A percentile compares a stretch with the other conserved stretches of the same genome.
Evolutionary conservation across 2,329 filamentous ascomycete genomes (phyloP).

Genomic region (Aspergillus sp.): DNA sequence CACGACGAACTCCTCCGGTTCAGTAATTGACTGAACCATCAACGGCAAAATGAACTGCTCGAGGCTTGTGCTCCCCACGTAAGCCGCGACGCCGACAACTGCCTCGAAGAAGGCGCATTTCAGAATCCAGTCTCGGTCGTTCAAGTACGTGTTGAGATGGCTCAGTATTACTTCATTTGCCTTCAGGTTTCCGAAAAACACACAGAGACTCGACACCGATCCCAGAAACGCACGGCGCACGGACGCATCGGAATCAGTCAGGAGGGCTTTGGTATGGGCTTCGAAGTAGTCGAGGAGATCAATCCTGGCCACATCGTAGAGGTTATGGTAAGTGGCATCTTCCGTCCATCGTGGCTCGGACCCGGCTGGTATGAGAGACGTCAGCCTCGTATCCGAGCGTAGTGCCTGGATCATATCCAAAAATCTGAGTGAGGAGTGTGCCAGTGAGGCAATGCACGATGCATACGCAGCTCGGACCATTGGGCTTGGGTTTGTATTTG

Average conservation of each 20-base stretch:
- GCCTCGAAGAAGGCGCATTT: conserved; percentile 96
- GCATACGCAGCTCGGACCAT: conserved; percentile 86
- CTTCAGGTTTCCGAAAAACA: conserved; percentile 87
- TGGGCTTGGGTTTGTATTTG: conserved; percentile 50
- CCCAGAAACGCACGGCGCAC: conserved; percentile 85
- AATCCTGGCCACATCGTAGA: conserved; percentile 78
- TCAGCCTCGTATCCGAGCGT: conserved; percentile 70
- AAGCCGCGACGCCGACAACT: conserved; percentile 83
- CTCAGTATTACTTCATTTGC: conserved; percentile 94
- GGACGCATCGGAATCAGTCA: conserved; percentile 76
- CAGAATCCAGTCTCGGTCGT: conserved; percentile 90
- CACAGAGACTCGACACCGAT: conserved; percentile 82
- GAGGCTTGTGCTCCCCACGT: conserved; percentile 76
- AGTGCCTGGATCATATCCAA: conserved; percentile 86
- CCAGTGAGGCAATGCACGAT: conserved; percentile 79
- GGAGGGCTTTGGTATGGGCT: conserved; percentile 73
- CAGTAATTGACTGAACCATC: conserved; percentile 89
- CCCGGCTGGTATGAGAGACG: conserved; percentile 63
- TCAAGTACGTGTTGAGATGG: conserved; percentile 93
- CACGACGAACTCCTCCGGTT: conserved; percentile 88
- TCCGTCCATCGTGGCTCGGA: conserved; percentile 63
- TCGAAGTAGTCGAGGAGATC: conserved; percentile 81
- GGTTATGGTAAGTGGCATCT: conserved; percentile 61
- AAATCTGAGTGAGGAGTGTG: conserved; percentile 73
- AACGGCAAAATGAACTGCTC: conserved; percentile 93